Evolutionary conservation across 352 stramenopile genomes (phyloP).

Genomic region (Detonula confervacea): DNA sequence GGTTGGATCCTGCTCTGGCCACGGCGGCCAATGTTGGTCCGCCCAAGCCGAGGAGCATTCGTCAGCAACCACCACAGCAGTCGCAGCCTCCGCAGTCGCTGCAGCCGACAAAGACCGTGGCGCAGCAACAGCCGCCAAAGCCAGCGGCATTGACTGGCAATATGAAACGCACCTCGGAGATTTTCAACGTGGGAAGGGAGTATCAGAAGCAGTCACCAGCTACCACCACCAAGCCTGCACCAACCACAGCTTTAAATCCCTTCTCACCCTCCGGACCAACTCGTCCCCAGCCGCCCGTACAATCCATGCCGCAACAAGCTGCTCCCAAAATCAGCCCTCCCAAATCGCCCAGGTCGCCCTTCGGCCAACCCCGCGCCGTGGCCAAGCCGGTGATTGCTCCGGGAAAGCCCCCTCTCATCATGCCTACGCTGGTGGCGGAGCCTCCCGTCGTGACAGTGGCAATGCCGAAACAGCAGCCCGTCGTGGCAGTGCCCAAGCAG

Average conservation of each 20-base stretch:
- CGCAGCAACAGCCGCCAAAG: background rate
- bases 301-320: background rate
- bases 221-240: background rate
- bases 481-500: background rate
- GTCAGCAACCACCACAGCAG: background rate
- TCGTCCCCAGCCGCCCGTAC: background rate
- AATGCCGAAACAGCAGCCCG: background rate
- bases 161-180: background rate
- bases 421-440: conserved; percentile 15
- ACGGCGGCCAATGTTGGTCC: too few species aligned
- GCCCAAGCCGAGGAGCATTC: conserved; percentile 15
- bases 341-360: conserved; percentile 22
- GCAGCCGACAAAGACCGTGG: background rate
- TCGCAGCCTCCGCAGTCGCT: background rate
- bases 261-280: background rate
- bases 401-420: background rate
- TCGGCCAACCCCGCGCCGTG: conserved; percentile 7
- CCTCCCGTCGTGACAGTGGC: background rate
- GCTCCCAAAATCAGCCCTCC: conserved; percentile 2
- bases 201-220: background rate
- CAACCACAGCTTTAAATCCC: background rate
- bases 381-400: background rate
- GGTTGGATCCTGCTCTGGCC: conserved; percentile 24
- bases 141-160: background rate
- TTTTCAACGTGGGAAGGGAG: background rate